Evolutionary conservation across 768 basidiomycete genomes (phyloP).

Genomic region (Kwoniella mangroviensis): DNA sequence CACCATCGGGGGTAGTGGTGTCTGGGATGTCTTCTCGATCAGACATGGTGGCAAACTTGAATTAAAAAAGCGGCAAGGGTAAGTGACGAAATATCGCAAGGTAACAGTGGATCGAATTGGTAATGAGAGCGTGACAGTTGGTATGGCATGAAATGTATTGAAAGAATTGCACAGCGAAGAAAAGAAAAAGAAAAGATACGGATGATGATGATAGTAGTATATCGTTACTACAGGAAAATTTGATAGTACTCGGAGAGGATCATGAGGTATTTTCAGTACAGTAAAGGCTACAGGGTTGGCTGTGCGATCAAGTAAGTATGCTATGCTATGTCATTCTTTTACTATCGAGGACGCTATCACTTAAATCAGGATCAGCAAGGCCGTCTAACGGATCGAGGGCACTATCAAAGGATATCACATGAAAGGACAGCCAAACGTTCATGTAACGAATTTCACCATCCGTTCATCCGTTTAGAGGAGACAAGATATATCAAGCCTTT

Average conservation of each 20-base stretch:
- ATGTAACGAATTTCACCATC: not conserved
- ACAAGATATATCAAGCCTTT: not conserved
- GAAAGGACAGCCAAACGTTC: not conserved
- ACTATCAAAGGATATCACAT: not conserved
- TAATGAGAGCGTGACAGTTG: not conserved
- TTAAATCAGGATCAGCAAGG: not conserved
- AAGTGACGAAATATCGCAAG: too few relatives aligned
- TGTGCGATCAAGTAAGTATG: not conserved
- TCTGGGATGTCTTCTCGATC: not conserved
- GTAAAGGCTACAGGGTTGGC: not conserved
- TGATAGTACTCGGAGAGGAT: not conserved
- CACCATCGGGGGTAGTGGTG: not conserved
- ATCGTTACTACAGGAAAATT: not conserved
- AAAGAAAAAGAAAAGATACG: not conserved
- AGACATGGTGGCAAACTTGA: not conserved
- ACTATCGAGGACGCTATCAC: not conserved
- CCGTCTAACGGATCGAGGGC: not conserved
- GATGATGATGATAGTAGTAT: not conserved
- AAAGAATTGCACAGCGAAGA: not conserved
- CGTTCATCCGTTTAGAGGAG: slow-evolving; percentile 1
- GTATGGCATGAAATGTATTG: not conserved
- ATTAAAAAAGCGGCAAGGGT: not conserved
- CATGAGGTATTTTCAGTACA: not conserved
- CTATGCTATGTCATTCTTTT: not conserved
- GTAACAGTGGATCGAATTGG: too few relatives aligned